These are phyloP conservation scores for Phytophthora crassamura DNA, from an alignment of 352 stramenopile species.

Conservation along the genomic window DNA sequence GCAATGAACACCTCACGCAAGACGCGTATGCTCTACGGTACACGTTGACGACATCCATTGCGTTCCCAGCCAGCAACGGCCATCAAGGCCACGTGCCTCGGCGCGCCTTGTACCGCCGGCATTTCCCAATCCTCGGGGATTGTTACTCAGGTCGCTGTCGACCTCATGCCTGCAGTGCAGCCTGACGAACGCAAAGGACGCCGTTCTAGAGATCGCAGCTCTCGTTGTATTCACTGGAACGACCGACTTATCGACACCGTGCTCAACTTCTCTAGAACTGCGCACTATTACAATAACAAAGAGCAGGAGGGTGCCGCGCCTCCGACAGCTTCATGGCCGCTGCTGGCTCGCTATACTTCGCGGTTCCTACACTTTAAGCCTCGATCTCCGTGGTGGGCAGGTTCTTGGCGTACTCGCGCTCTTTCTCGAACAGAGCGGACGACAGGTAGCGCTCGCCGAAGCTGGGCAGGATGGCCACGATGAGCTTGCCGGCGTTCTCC, in stretches of 20 bases:
- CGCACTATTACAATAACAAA: constrained; percentile 27
- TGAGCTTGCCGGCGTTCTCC: constrained; percentile 89
- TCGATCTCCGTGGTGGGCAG: constrained; percentile 60
- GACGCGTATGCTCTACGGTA: no score
- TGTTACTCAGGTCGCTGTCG: background rate
- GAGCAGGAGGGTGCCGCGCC: background rate
- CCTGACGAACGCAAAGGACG: no score
- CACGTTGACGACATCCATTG: no score
- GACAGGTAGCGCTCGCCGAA: constrained; percentile 92
- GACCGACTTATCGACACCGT: background rate
- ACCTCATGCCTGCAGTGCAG: background rate
- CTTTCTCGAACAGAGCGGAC: constrained; percentile 79
- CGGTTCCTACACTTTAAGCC: constrained; percentile 27
- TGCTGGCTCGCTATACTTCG: background rate
- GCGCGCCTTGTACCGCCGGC: constrained; percentile 5
- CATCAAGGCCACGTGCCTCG: background rate
- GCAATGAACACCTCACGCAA: no score
- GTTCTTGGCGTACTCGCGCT: constrained; percentile 76
- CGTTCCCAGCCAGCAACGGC: background rate
- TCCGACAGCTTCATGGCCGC: background rate
- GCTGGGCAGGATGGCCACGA: constrained; percentile 90
- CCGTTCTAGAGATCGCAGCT: constrained; percentile 2
- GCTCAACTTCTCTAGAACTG: constrained; percentile 13
- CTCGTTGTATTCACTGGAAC: constrained; percentile 21
- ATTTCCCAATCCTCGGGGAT: constrained; percentile 10